phyloP scores from a whole-genome alignment of 176 grass and related monocot genomes.

The Puccinellia tenuiflora region DNA sequence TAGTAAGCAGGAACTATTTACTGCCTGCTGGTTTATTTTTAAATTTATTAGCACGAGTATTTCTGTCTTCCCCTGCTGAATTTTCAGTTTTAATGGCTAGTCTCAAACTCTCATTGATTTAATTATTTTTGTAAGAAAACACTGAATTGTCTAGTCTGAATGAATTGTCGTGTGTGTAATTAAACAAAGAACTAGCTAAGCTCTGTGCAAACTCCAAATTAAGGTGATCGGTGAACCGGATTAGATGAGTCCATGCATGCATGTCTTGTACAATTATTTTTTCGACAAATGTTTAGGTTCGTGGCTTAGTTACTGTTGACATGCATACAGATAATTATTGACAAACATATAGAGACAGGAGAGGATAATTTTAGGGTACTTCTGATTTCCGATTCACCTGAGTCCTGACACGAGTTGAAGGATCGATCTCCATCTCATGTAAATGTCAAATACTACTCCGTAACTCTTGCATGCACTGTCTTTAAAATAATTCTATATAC shows the following conservation, averaged over 20 bases:
- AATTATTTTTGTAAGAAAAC: background rate
- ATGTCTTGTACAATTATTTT: background rate
- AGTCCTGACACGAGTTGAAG: conserved; percentile 26
- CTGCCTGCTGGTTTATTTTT: background rate
- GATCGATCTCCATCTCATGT: conserved; percentile 29
- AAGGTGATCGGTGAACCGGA: background rate
- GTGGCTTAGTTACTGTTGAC: background rate
- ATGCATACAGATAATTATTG: background rate
- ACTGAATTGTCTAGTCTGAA: background rate
- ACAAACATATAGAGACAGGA: background rate
- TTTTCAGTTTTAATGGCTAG: background rate
- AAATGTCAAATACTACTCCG: background rate
- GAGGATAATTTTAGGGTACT: background rate
- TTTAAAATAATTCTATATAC: background rate
- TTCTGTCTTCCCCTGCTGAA: background rate
- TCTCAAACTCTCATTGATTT: background rate
- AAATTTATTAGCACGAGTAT: background rate
- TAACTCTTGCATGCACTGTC: background rate
- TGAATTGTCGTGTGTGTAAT: background rate
- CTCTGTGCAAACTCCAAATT: background rate
- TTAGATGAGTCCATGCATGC: background rate
- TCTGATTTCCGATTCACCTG: conserved; percentile 12
- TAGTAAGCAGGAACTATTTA: background rate
- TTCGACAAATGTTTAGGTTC: background rate
- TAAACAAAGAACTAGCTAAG: background rate